phyloP scores from a whole-genome alignment of 352 stramenopile genomes.

The Phytopythium ostracodes region DNA sequence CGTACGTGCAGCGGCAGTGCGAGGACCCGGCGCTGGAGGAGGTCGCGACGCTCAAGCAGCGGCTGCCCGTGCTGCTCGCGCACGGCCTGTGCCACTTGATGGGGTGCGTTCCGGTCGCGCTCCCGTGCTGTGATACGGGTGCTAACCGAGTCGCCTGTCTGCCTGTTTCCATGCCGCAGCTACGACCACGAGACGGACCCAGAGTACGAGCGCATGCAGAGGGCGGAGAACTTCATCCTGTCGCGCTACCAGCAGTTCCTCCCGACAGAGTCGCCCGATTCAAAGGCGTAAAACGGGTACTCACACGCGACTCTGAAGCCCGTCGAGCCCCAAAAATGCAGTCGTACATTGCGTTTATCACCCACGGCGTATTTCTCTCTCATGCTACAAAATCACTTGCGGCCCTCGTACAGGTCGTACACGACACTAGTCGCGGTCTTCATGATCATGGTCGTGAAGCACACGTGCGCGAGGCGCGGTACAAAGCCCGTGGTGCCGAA shows the following conservation, averaged over 20 bases:
- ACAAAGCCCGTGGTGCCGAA: slow-evolving; percentile 86
- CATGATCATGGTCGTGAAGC: slow-evolving; percentile 92
- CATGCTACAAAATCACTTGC: slow-evolving; percentile 3
- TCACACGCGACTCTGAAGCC: too few relatives aligned
- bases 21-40: slow-evolving; percentile 50
- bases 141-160: too few relatives aligned
- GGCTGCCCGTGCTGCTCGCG: slow-evolving; percentile 67
- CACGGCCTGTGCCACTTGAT: slow-evolving; percentile 83
- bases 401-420: slow-evolving; percentile 71
- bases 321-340: neutral
- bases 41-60: slow-evolving; percentile 52
- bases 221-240: slow-evolving; percentile 69
- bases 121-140: too few relatives aligned
- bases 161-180: slow-evolving; percentile 15
- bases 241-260: slow-evolving; percentile 47
- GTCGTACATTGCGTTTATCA: neutral
- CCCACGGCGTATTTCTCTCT: neutral
- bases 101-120: too few relatives aligned
- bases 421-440: slow-evolving; percentile 84
- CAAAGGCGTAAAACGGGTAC: neutral
- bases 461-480: slow-evolving; percentile 61
- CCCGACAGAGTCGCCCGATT: slow-evolving; percentile 8
- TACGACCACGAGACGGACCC: slow-evolving; percentile 79
- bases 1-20: slow-evolving; percentile 75
- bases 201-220: slow-evolving; percentile 76